phyloP scores from a whole-genome alignment of 257 asterid species.

The Ligustrum vulgare region DNA sequence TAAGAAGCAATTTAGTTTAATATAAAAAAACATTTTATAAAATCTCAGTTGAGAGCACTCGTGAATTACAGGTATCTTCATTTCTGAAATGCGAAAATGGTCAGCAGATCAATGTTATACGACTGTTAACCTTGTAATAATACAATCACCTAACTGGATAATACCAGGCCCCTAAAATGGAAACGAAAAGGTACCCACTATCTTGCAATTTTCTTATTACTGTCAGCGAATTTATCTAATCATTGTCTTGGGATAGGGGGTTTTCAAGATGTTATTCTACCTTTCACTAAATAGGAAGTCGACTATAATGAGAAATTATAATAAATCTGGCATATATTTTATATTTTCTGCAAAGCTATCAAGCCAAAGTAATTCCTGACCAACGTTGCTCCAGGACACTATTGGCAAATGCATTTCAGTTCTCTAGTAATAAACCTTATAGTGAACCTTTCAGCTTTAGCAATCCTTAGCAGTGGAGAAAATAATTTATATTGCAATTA shows the following conservation, averaged over 20 bases:
- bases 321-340: neutral
- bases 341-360: neutral
- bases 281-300: neutral
- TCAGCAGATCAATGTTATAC: neutral
- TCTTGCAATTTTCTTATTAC: neutral
- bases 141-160: neutral
- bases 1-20: neutral
- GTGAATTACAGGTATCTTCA: neutral
- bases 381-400: neutral
- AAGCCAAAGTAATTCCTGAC: neutral
- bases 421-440: neutral
- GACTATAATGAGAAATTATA: neutral
- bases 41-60: neutral
- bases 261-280: neutral
- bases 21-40: neutral
- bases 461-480: neutral
- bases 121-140: neutral
- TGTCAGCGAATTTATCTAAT: neutral
- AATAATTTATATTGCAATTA: neutral
- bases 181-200: neutral
- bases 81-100: neutral
- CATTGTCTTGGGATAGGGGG: neutral
- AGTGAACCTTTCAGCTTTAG: neutral
- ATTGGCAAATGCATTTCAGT: neutral
- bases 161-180: neutral